Base-by-base conservation (phyloP, 75 land plant species). In the Ceratopteris richardii region DNA sequence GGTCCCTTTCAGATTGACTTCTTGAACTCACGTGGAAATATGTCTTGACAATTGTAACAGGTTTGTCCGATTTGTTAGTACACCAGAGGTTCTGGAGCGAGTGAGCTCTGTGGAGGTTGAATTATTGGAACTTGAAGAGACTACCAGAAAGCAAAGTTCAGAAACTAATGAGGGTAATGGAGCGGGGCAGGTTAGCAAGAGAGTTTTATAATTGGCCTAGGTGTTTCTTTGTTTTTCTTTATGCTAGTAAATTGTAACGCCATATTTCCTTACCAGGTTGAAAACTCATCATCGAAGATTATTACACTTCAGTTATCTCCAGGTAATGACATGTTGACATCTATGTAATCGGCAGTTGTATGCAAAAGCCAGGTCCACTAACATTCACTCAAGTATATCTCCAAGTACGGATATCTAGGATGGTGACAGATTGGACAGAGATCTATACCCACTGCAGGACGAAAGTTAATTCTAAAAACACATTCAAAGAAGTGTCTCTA, bases 1-100 rank as follows among this genome's bases (percentile, higher is more conserved):
- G n/a, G n/a, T n/a, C n/a, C n/a, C n/a, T n/a, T n/a, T n/a, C n/a
- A n/a, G n/a, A n/a, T n/a, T n/a, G n/a, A n/a, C n/a, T n/a, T n/a
- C n/a, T n/a, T n/a, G n/a, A n/a, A n/a, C n/a, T n/a, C n/a, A n/a
- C n/a, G n/a, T n/a, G n/a, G n/a, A n/a, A n/a, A n/a, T n/a, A 33
- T 33, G 37, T 3, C 37, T 33, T 3, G 7, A 33, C 3, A 33
- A 33, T 33, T 33, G 7, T 46, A 19, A 19, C 31, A 87, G 92
- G 58, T 84, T 84, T 64, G 87, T 88, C 59, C 56, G 88, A 25
- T 88, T 88, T 71, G 88, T 88, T 12, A 84, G 77, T 57, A 81
- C 84, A 6, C 93, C 93, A 13, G 93, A 88, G 63, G 68, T 88
- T 51, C 85, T 88, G 55, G 93, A 88, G 85, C 60, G 88, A 47